Evolutionary conservation across 2,329 filamentous ascomycete genomes (phyloP).

Genomic region (Hypoxylon sp.): DNA sequence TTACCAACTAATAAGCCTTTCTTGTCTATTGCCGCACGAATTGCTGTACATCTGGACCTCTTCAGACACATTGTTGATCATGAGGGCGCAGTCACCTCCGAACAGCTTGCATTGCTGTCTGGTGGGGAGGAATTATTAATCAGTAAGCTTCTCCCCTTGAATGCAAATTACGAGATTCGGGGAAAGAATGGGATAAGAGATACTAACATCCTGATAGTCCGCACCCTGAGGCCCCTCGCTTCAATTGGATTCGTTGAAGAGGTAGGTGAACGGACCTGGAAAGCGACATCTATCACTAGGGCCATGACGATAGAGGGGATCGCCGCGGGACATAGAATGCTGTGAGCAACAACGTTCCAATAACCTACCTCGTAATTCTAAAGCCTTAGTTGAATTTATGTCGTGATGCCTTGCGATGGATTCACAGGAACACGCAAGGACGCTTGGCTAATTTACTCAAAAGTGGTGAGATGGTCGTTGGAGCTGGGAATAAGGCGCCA

Average conservation of each 20-base stretch:
- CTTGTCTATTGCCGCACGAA: conserved; percentile 44
- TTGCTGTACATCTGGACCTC: conserved; percentile 47
- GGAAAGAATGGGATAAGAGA: background rate
- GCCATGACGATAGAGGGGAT: conserved; percentile 51
- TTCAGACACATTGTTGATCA: conserved; percentile 46
- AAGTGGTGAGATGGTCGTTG: conserved; percentile 44
- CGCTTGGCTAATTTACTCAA: background rate
- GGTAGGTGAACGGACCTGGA: conserved; percentile 46
- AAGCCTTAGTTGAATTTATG: background rate
- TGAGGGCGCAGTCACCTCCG: conserved; percentile 36
- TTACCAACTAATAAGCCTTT: conserved; percentile 35
- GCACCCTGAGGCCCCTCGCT: conserved; percentile 47
- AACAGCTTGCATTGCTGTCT: conserved; percentile 43
- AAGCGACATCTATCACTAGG: conserved; percentile 46
- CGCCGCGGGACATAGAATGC: conserved; percentile 48
- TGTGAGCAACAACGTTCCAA: conserved; percentile 40
- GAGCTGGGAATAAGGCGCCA: conserved; percentile 43
- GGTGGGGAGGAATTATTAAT: conserved; percentile 51
- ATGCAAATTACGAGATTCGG: background rate
- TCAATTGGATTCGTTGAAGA: conserved; percentile 49
- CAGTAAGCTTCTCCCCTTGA: conserved; percentile 28
- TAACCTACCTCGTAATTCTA: background rate
- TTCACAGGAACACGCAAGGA: background rate
- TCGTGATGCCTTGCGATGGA: background rate
- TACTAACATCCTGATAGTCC: conserved; percentile 27